A percentile compares a stretch with the other conserved stretches of the same genome.
phyloP scores from a whole-genome alignment of 2,329 filamentous ascomycete genomes.

The Fusarium sp. region DNA sequence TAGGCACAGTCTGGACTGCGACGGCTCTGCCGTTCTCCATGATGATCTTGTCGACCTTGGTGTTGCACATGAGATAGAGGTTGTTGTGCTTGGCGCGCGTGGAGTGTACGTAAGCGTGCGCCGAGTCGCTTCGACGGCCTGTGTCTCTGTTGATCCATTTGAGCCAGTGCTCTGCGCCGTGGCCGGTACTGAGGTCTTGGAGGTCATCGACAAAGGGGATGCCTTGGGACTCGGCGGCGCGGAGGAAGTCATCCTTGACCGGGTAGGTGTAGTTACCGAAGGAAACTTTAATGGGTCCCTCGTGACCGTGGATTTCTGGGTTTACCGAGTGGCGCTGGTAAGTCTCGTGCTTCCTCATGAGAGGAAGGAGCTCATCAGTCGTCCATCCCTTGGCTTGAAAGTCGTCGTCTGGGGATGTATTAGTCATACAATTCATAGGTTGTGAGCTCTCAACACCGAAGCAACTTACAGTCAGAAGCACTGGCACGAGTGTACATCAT shows the following conservation, averaged over 20 bases:
- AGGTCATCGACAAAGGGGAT: slow-evolving; percentile 82
- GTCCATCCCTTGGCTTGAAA: slow-evolving; percentile 85
- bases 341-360: slow-evolving; percentile 86
- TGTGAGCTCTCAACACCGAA: rapidly evolving
- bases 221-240: slow-evolving; percentile 78
- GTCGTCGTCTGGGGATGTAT: slow-evolving; percentile 64
- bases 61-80: slow-evolving; percentile 79
- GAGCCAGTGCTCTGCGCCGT: slow-evolving; percentile 84
- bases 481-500: slow-evolving; percentile 65
- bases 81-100: slow-evolving; percentile 78
- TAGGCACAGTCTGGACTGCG: slow-evolving; percentile 76
- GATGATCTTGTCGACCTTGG: slow-evolving; percentile 82
- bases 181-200: slow-evolving; percentile 76
- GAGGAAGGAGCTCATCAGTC: slow-evolving; percentile 78
- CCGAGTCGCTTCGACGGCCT: slow-evolving; percentile 77
- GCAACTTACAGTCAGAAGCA: slow-evolving; percentile 43
- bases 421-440: not conserved
- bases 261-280: slow-evolving; percentile 86
- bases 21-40: slow-evolving; percentile 79
- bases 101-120: slow-evolving; percentile 82
- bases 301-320: slow-evolving; percentile 78
- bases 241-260: slow-evolving; percentile 84
- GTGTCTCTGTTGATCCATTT: slow-evolving; percentile 82
- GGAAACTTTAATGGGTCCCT: slow-evolving; percentile 85
- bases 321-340: slow-evolving; percentile 77